phyloP scores from a whole-genome alignment of 257 asterid species.

The Marsdenia floribunda region DNA sequence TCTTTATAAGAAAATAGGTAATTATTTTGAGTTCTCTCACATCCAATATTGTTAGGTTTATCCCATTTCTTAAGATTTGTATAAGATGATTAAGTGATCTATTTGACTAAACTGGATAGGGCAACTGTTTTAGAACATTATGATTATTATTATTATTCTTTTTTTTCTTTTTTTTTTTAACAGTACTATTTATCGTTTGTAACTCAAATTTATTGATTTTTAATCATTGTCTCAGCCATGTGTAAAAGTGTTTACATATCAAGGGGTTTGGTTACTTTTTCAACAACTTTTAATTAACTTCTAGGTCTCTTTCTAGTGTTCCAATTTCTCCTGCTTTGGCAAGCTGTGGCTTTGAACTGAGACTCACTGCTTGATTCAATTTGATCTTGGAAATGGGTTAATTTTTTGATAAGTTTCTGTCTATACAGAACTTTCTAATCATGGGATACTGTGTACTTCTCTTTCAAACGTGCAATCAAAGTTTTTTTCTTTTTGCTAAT shows the following conservation, averaged over 20 bases:
- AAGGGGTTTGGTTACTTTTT: neutral
- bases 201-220: neutral
- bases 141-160: no score
- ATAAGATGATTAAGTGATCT: conserved; percentile 1
- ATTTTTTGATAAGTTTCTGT: neutral
- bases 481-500: neutral
- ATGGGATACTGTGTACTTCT: neutral
- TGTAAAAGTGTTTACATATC: neutral
- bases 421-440: neutral
- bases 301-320: neutral
- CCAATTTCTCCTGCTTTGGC: neutral
- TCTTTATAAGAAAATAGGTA: conserved; percentile 72
- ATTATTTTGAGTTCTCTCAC: neutral
- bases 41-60: neutral
- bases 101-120: neutral
- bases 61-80: neutral
- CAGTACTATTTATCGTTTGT: neutral
- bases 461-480: neutral
- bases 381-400: neutral
- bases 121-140: neutral
- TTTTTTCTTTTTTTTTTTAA: no score
- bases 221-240: neutral
- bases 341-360: neutral
- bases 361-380: neutral
- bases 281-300: neutral